phyloP scores from a whole-genome alignment of 2,329 filamentous ascomycete genomes.

The Diaporthe sp. region DNA sequence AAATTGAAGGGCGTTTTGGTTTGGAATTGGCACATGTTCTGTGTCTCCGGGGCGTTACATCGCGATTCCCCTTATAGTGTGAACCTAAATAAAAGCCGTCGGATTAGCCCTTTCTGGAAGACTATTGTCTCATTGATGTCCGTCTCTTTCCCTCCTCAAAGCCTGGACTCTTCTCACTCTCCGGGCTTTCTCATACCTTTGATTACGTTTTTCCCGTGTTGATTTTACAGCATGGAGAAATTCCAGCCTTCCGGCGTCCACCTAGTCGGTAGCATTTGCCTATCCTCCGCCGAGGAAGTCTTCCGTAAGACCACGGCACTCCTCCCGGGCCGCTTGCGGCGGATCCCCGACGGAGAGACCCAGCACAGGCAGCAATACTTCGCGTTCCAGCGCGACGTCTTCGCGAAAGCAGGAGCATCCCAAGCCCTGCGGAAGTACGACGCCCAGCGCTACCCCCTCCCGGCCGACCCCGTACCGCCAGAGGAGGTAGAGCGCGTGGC shows the following conservation, averaged over 20 bases:
- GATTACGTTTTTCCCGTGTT: too few species aligned
- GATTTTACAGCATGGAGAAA: neutral
- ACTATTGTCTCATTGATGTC: neutral
- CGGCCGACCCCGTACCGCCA: neutral
- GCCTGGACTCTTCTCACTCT: neutral
- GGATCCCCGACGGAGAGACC: neutral
- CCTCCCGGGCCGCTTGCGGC: constrained; percentile 1
- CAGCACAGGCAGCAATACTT: neutral
- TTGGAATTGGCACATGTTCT: neutral
- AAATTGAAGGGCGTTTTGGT: neutral
- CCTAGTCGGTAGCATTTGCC: neutral
- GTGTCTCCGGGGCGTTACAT: neutral
- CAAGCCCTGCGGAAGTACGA: constrained; percentile 12
- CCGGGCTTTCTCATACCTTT: neutral
- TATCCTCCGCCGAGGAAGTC: neutral
- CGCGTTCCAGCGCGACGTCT: constrained; percentile 1
- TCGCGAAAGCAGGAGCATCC: neutral
- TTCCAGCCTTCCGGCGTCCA: neutral
- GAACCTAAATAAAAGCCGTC: neutral
- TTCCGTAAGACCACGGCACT: constrained; percentile 1
- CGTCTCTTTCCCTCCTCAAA: neutral
- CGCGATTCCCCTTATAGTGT: neutral
- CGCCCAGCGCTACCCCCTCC: neutral
- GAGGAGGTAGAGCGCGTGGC: neutral
- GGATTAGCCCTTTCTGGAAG: neutral